Conservation (phyloP, 2,329 filamentous ascomycete species). For the Grosmannia penicillata region DNA sequence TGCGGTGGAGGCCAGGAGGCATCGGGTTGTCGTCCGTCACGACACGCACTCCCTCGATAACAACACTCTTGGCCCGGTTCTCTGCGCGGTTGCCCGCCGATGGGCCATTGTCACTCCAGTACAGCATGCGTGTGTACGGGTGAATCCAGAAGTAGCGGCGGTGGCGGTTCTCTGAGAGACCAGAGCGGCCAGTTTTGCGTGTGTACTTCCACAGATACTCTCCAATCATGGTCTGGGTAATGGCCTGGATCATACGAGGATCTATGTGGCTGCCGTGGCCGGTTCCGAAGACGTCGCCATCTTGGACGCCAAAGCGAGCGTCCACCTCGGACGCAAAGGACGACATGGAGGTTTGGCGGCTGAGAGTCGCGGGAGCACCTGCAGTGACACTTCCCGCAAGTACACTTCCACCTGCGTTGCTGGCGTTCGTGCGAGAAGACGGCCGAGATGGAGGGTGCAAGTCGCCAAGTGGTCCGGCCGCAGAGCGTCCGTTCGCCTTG, state of each 20-base stretch:
- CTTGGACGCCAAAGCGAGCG: constrained; percentile 67
- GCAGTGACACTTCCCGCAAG: neutral
- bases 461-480: constrained; percentile 24
- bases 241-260: constrained; percentile 96
- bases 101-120: constrained; percentile 91
- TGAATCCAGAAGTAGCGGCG: constrained; percentile 98
- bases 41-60: constrained; percentile 83
- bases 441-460: constrained; percentile 31
- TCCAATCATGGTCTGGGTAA: constrained; percentile 98
- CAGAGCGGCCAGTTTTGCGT: constrained; percentile 76
- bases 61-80: constrained; percentile 71
- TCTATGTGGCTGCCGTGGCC: constrained; percentile 65
- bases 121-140: constrained; percentile 87
- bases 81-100: constrained; percentile 61
- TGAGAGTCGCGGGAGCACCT: constrained; percentile 11
- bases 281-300: constrained; percentile 26
- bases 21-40: constrained; percentile 90
- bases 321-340: constrained; percentile 94
- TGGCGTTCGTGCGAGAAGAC: constrained; percentile 14
- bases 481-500: constrained; percentile 25
- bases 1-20: constrained; percentile 85
- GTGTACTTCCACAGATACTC: constrained; percentile 99
- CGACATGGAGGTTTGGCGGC: constrained; percentile 72
- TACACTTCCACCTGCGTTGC: constrained; percentile 1
- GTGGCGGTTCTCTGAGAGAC: constrained; percentile 80